Evolutionary conservation across 768 basidiomycete species (phyloP).

Genomic region (Suillus plorans): DNA sequence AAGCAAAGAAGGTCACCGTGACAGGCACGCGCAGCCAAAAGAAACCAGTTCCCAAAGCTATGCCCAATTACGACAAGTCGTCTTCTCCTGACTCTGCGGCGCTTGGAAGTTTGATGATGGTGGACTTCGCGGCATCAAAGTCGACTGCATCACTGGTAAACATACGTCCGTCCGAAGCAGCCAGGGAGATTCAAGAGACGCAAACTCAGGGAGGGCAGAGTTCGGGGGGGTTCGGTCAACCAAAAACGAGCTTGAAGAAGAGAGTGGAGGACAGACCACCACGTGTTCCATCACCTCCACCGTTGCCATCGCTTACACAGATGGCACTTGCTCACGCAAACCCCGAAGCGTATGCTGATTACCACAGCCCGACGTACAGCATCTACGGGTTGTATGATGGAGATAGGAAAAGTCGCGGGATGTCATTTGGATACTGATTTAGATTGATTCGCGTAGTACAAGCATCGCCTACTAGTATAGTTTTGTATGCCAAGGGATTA

Average conservation of each 20-base stretch:
- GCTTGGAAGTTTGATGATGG: conserved; percentile 61
- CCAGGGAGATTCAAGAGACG: conserved; percentile 8
- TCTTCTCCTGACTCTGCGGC: conserved; percentile 43
- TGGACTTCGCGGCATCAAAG: conserved; percentile 49
- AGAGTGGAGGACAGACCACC: conserved; percentile 62
- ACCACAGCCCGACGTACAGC: conserved; percentile 81
- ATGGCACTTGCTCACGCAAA: conserved; percentile 71
- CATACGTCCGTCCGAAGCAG: conserved; percentile 25
- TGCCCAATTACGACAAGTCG: conserved; percentile 13
- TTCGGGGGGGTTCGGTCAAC: conserved; percentile 16
- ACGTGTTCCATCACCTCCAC: conserved; percentile 77
- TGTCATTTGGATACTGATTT: conserved; percentile 25
- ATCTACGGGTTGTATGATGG: conserved; percentile 73
- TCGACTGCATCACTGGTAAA: conserved; percentile 34
- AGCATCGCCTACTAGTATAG: conserved; percentile 8
- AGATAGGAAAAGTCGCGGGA: conserved; percentile 51
- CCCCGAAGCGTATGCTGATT: conserved; percentile 61
- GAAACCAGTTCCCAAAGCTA: conserved; percentile 31
- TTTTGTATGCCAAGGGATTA: conserved; percentile 7
- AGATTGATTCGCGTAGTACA: not conserved
- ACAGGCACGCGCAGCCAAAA: conserved; percentile 30
- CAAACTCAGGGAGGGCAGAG: conserved; percentile 32
- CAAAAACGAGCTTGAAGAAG: conserved; percentile 30
- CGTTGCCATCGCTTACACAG: conserved; percentile 70
- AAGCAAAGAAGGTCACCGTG: conserved; percentile 27